Percentiles rank a stretch among this genome's conserved stretches.
These are phyloP conservation scores for Penicillium paradoxum DNA, from an alignment of 495 filamentous ascomycete species.

Conservation along the genomic window DNA sequence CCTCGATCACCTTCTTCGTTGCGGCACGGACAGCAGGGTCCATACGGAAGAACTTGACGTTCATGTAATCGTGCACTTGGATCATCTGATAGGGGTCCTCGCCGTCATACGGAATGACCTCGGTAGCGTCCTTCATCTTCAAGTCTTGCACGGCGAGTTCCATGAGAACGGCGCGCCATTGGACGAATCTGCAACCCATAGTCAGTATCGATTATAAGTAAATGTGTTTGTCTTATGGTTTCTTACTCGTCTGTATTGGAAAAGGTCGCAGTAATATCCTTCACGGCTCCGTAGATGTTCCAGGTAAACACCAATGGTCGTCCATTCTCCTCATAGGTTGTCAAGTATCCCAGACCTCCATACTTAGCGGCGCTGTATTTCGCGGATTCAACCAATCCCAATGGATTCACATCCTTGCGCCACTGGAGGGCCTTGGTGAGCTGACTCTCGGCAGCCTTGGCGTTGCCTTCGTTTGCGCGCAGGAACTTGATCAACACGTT, in stretches of 20 bases:
- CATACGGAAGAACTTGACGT: conserved; percentile 72
- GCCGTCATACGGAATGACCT: conserved; percentile 66
- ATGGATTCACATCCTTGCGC: conserved; percentile 61
- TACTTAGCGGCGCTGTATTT: conserved; percentile 49
- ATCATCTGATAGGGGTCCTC: conserved; percentile 80
- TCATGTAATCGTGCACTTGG: conserved; percentile 87
- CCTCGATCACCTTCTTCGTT: conserved; percentile 70
- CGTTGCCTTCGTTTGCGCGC: conserved; percentile 74
- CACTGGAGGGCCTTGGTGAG: conserved; percentile 73
- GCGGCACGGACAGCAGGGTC: conserved; percentile 64
- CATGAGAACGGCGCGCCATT: conserved; percentile 84
- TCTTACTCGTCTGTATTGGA: conserved; percentile 69
- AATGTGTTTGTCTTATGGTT: neutral
- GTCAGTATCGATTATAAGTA: neutral
- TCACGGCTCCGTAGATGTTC: conserved; percentile 82
- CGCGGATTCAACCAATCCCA: conserved; percentile 35
- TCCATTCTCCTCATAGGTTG: conserved; percentile 41
- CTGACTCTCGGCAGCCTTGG: conserved; percentile 66
- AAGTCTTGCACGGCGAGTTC: conserved; percentile 71
- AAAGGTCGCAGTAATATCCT: conserved; percentile 68
- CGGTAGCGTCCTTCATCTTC: conserved; percentile 56
- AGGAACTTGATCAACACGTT: conserved; percentile 88
- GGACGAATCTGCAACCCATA: conserved; percentile 57
- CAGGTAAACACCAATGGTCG: conserved; percentile 58
- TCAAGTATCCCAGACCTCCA: conserved; percentile 51